These are phyloP conservation scores for Teratosphaeria destructans DNA, from an alignment of 2,329 filamentous ascomycete species.

Conservation along the genomic window DNA sequence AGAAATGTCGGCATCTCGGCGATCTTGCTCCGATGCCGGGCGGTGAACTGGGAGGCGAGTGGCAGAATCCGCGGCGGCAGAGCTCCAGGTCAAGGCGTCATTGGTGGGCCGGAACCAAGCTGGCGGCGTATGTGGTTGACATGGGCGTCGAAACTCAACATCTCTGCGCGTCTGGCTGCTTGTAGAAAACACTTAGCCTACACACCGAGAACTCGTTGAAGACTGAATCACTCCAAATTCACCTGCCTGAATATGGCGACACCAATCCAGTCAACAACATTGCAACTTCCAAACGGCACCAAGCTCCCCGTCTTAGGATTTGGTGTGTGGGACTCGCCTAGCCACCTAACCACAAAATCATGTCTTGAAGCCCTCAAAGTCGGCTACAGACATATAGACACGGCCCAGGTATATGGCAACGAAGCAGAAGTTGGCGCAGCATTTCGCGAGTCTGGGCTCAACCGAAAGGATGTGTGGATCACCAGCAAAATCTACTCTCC, in stretches of 20 bases:
- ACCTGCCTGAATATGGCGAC: neutral
- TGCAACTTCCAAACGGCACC: constrained; percentile 35
- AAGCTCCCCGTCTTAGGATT: constrained; percentile 59
- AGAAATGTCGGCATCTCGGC: neutral
- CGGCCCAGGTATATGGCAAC: constrained; percentile 61
- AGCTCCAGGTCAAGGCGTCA: neutral
- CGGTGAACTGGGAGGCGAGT: neutral
- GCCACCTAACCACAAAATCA: constrained; percentile 35
- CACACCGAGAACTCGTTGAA: neutral
- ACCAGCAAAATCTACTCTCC: constrained; percentile 59
- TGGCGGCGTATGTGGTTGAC: neutral
- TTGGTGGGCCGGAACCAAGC: neutral
- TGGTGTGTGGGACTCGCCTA: constrained; percentile 53
- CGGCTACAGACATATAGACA: constrained; percentile 56
- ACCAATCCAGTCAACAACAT: neutral
- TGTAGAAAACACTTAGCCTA: neutral
- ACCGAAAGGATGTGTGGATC: constrained; percentile 52
- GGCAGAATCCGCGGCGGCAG: neutral
- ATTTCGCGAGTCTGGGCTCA: constrained; percentile 45
- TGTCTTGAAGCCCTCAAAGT: constrained; percentile 47
- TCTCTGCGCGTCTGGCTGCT: neutral
- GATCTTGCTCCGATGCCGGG: neutral
- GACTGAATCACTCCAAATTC: neutral
- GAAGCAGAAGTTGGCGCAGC: constrained; percentile 57
- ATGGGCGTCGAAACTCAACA: neutral